phyloP scores from a whole-genome alignment of 108 stramenopile genomes.

The Conticribra guillardii region DNA sequence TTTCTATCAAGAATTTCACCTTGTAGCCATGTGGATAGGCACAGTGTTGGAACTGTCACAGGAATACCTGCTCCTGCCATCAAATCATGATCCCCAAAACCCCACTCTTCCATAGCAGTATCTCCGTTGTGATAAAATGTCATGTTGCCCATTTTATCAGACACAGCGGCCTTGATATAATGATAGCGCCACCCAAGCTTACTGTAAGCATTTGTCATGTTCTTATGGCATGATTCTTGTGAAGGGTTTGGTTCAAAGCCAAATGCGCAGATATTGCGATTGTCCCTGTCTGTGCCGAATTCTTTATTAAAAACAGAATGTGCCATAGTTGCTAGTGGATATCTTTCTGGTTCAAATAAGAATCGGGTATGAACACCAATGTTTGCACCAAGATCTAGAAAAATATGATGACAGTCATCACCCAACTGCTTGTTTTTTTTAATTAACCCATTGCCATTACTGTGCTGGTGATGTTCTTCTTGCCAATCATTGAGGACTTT shows the following conservation, averaged over 20 bases:
- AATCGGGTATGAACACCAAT: slow-evolving; percentile 45
- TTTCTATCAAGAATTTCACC: neutral
- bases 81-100: neutral
- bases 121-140: slow-evolving; percentile 43
- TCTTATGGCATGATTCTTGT: slow-evolving; percentile 5
- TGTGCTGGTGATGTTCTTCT: too few species aligned
- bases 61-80: neutral
- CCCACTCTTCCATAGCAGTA: neutral
- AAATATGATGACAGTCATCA: slow-evolving; percentile 46
- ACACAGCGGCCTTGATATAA: slow-evolving; percentile 20
- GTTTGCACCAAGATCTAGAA: slow-evolving; percentile 46
- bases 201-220: slow-evolving; percentile 16
- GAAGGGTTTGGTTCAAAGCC: slow-evolving; percentile 46
- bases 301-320: slow-evolving; percentile 9
- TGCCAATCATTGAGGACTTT: too few species aligned
- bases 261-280: slow-evolving; percentile 42
- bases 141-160: slow-evolving; percentile 31
- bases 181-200: slow-evolving; percentile 42
- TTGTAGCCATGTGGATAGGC: neutral
- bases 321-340: slow-evolving; percentile 6
- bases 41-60: neutral
- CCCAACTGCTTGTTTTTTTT: too few species aligned
- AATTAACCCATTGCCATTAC: too few species aligned
- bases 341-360: slow-evolving; percentile 39
- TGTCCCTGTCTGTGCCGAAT: slow-evolving; percentile 22